A percentile compares a stretch with the other conserved stretches of the same genome.
phyloP scores from a whole-genome alignment of 306 rosid species.

The Prunus mongolica region DNA sequence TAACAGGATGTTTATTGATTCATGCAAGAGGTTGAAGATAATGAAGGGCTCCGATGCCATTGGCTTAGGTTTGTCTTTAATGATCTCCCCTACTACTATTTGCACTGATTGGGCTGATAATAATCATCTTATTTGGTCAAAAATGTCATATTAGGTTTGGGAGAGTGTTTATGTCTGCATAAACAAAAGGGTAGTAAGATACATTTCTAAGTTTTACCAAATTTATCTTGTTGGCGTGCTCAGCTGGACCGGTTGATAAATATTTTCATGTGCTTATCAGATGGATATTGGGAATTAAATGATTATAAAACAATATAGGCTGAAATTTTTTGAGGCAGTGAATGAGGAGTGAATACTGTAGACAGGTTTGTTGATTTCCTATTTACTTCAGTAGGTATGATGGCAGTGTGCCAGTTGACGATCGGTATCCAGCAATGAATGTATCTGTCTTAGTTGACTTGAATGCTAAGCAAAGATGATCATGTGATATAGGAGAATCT shows the following conservation, averaged over 20 bases:
- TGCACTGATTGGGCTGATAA: not conserved
- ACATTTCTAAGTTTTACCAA: not conserved
- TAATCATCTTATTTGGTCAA: not conserved
- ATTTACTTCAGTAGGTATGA: not conserved
- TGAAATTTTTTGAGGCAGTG: not conserved
- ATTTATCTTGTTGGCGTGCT: not conserved
- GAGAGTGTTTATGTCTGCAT: not conserved
- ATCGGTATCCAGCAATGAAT: not conserved
- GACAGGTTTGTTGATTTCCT: not conserved
- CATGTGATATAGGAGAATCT: not conserved
- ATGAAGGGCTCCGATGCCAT: conserved; percentile 99
- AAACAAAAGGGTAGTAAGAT: not conserved
- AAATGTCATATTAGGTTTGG: not conserved
- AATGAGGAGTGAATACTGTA: not conserved
- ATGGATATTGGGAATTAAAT: not conserved
- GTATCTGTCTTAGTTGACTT: not conserved
- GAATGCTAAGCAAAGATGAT: not conserved
- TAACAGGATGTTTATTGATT: conserved; percentile 82
- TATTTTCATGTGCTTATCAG: not conserved
- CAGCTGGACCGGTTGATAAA: too few species aligned
- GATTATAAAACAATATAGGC: not conserved
- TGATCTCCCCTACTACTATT: not conserved
- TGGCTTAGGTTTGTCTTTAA: conserved; percentile 72
- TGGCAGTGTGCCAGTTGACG: not conserved
- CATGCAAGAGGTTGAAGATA: conserved; percentile 91